Conservation (phyloP, 305 asterid genomes). For the Fraxinus xanthoxyloides region DNA sequence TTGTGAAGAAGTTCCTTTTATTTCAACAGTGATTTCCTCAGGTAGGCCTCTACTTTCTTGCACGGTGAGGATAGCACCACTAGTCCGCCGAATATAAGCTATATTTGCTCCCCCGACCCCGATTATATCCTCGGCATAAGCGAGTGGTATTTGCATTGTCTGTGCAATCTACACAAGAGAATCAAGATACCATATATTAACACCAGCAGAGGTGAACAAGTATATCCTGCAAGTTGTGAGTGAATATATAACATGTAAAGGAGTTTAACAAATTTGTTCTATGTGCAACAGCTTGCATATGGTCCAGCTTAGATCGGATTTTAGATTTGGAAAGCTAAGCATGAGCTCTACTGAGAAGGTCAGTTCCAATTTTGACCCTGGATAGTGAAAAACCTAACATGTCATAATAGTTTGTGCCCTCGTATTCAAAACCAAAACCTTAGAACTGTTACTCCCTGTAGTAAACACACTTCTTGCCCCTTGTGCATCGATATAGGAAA, state of each 20-base stretch:
- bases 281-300: not conserved
- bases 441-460: not conserved
- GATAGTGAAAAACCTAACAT: not conserved
- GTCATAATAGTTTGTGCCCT: not conserved
- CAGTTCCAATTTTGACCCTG: not conserved
- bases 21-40: conserved; percentile 85
- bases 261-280: not conserved
- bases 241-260: not conserved
- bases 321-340: not conserved
- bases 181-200: not conserved
- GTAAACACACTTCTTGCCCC: not conserved
- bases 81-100: conserved; percentile 73
- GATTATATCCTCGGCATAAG: conserved; percentile 84
- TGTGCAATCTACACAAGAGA: conserved; percentile 54
- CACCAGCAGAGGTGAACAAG: not conserved
- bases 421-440: not conserved
- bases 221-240: not conserved
- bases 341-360: not conserved
- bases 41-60: conserved; percentile 73
- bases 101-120: conserved; percentile 79
- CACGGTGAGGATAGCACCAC: conserved; percentile 84
- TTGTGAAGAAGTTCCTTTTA: conserved; percentile 77
- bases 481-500: not conserved
- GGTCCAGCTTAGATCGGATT: not conserved
- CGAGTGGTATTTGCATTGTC: conserved; percentile 84